These are phyloP conservation scores for Vitis hybrid DNA, from an alignment of 177 flowering plant species.

Conservation along the genomic window DNA sequence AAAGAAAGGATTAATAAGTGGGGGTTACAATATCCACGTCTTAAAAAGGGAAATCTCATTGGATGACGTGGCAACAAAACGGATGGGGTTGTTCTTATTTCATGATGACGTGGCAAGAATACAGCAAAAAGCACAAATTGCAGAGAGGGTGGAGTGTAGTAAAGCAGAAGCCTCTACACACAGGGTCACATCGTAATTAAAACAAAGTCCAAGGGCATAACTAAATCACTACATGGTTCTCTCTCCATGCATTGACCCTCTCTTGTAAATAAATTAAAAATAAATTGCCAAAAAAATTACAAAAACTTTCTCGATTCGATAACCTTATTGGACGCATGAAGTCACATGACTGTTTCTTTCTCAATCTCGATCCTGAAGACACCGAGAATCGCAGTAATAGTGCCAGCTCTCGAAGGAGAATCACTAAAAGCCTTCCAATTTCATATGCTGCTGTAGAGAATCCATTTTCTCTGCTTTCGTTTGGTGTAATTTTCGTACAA, in stretches of 20 bases:
- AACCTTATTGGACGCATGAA: neutral
- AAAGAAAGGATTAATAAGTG: no score
- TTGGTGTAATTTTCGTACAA: neutral
- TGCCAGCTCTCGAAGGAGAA: neutral
- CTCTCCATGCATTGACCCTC: neutral
- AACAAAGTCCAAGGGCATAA: neutral
- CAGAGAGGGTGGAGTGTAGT: no score
- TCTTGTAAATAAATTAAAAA: no score
- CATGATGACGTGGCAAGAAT: no score
- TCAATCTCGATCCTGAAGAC: neutral
- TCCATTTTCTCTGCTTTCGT: neutral
- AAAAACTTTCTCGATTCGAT: neutral
- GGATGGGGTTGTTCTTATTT: no score
- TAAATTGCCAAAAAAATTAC: neutral
- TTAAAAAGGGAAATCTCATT: no score
- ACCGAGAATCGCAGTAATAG: neutral
- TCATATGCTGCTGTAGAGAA: neutral
- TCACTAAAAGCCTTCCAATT: neutral
- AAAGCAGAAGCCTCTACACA: no score
- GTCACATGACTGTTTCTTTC: neutral
- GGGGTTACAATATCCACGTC: no score
- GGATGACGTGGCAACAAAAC: no score
- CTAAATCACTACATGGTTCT: neutral
- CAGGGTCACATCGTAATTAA: neutral
- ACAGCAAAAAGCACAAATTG: no score